Base-by-base conservation (phyloP, 2,329 filamentous ascomycete species). In the Tolypocladium amazonense region DNA sequence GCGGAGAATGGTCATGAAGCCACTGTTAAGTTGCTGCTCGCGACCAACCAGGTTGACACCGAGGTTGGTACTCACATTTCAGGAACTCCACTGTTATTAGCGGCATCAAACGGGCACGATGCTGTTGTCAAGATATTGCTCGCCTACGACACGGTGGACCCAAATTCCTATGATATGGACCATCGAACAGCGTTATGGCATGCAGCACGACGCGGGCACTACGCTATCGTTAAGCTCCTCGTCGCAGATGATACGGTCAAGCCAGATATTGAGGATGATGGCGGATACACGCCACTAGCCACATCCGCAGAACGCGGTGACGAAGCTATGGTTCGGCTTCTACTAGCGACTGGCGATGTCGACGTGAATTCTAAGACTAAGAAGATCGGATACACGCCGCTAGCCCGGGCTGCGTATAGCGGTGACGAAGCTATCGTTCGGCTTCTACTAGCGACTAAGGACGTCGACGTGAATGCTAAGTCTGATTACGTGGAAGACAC, bases 21-120 rank as follows among this genome's bases (percentile, higher is more conserved):
- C 9, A n/a, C 11, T 14, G 8, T 45, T 45, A 3, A 27, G 23
- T 1, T 47, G 23, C 23, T 45, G 7, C n/a, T 45, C 43, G 43
- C n/a, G 11, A 45, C 4, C 20, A n/a, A 14, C 11, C 9, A 25
- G 5, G 43, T 45, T 23, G 43, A 45, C 43, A 9, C 23, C 5
- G 12, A 25, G 9, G 11, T 23, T 15, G 2, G 18, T n/a, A 25
- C 14, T 4, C 3, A 45, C 12, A 4, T 1, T 0, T 1, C 1
- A 1, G 43, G 11, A 7, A 50, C 25, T 4, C 25, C 25, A 11
- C 14, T 50, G 14, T 27, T 15, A 3, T 1, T 3, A 5, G 45
- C 45, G 14, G 45, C 23, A 27, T 15, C 14, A 27, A 0, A 1
- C 1, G 45, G 45, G 8, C 45, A 47, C 12, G 23, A 25, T 12